Conservation (phyloP, 2,329 filamentous ascomycete genomes). For the Aspergillus sergii region DNA sequence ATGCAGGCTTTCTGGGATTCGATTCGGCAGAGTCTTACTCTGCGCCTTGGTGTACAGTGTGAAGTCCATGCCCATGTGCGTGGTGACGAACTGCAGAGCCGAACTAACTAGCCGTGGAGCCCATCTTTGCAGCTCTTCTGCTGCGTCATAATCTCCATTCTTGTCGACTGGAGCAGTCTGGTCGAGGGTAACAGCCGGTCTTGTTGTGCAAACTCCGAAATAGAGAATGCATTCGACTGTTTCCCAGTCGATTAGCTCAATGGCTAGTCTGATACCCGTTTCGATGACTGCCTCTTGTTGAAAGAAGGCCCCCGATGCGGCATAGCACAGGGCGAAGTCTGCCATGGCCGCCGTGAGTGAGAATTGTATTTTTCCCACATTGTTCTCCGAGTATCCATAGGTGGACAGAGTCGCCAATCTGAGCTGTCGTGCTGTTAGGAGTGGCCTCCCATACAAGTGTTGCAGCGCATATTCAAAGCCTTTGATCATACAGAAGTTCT, state of each 20-base stretch:
- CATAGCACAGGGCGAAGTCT: conserved; percentile 36
- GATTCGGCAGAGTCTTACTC: conserved; percentile 24
- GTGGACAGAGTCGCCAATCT: conserved; percentile 15
- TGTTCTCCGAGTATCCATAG: conserved; percentile 17
- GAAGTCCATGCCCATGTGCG: conserved; percentile 25
- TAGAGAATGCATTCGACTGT: conserved; percentile 32
- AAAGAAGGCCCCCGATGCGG: conserved; percentile 34
- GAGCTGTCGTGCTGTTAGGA: conserved; percentile 21
- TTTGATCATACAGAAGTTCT: conserved; percentile 25
- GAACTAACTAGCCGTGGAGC: conserved; percentile 15
- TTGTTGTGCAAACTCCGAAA: conserved; percentile 28
- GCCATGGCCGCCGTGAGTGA: conserved; percentile 23
- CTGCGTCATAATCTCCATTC: conserved; percentile 1
- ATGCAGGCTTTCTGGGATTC: conserved; percentile 27
- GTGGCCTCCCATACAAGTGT: conserved; percentile 29
- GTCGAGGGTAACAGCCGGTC: conserved; percentile 24
- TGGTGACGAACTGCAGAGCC: conserved; percentile 28
- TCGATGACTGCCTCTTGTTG: conserved; percentile 25
- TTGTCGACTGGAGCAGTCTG: background rate
- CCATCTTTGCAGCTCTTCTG: conserved; percentile 14
- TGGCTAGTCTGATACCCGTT: conserved; percentile 28
- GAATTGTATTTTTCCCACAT: conserved; percentile 6
- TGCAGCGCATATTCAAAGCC: conserved; percentile 30
- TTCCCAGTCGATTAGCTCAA: conserved; percentile 29
- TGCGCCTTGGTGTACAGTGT: conserved; percentile 28